phyloP scores from a whole-genome alignment of 2,329 filamentous ascomycete species.

The Clarireedia hainanense region DNA sequence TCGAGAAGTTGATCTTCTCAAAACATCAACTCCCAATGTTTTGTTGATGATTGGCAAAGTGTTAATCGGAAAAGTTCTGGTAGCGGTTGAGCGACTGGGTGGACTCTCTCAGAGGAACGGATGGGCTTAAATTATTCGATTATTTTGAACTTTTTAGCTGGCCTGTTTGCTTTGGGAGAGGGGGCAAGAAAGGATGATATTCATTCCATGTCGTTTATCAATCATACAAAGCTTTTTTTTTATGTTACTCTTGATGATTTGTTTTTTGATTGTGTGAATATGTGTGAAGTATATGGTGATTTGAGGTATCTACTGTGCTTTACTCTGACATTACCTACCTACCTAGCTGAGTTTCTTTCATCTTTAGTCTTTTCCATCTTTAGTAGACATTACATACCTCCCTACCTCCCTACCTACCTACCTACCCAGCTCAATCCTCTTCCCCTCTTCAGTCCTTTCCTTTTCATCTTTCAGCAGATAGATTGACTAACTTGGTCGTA shows the following conservation, averaged over 20 bases:
- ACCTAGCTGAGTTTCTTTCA: too few species aligned
- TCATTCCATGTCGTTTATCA: conserved; percentile 23
- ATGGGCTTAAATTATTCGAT: conserved; percentile 11
- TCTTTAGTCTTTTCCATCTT: too few species aligned
- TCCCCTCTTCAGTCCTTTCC: too few species aligned
- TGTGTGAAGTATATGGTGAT: background rate
- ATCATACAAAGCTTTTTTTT: conserved; percentile 26
- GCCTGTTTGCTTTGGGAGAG: conserved; percentile 26
- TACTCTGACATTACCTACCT: too few species aligned
- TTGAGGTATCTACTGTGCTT: background rate
- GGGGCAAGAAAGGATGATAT: conserved; percentile 16
- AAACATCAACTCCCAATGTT: conserved; percentile 22
- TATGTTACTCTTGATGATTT: background rate
- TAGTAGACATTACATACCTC: too few species aligned
- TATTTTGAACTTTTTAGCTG: conserved; percentile 16
- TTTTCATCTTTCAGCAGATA: too few species aligned
- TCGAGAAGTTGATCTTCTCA: conserved; percentile 26
- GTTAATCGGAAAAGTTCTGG: conserved; percentile 31
- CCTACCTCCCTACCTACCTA: too few species aligned
- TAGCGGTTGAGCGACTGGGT: conserved; percentile 28
- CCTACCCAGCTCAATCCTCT: too few species aligned
- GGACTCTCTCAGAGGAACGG: conserved; percentile 23
- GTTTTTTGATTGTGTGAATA: background rate
- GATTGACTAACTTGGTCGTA: too few species aligned
- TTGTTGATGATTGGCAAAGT: conserved; percentile 24